Conservation (phyloP, 2,329 filamentous ascomycete genomes). For the Cladosporium sp. region DNA sequence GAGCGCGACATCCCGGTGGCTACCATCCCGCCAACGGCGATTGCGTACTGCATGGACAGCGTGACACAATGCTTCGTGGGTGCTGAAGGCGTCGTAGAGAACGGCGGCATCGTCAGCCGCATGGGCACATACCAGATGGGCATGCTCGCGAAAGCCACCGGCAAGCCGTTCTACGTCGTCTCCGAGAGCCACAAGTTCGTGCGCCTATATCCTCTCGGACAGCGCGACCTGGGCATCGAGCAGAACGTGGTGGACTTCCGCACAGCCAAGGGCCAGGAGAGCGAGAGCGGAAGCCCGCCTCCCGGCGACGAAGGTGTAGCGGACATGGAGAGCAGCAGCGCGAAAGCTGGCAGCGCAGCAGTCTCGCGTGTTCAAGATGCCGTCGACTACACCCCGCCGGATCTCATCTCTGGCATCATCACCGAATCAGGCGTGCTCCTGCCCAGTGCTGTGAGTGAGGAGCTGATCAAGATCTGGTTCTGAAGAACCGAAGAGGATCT, state of each 20-base stretch:
- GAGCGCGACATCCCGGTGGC: slow-evolving; percentile 78
- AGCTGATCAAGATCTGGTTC: slow-evolving; percentile 65
- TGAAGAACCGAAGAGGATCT: slow-evolving; percentile 20
- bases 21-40: slow-evolving; percentile 71
- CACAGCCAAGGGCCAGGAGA: slow-evolving; percentile 45
- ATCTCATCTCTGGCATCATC: slow-evolving; percentile 70
- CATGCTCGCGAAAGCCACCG: slow-evolving; percentile 69
- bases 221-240: slow-evolving; percentile 77
- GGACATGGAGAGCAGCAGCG: slow-evolving; percentile 31
- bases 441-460: slow-evolving; percentile 68
- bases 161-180: slow-evolving; percentile 84
- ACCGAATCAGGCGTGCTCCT: slow-evolving; percentile 73
- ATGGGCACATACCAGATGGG: slow-evolving; percentile 88
- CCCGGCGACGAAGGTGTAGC: slow-evolving; percentile 30
- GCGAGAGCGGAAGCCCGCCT: slow-evolving; percentile 11
- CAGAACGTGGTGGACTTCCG: slow-evolving; percentile 76
- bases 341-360: slow-evolving; percentile 9
- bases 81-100: slow-evolving; percentile 85
- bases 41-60: slow-evolving; percentile 75
- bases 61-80: slow-evolving; percentile 69
- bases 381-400: slow-evolving; percentile 67
- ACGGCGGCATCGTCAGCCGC: slow-evolving; percentile 86
- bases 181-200: slow-evolving; percentile 98
- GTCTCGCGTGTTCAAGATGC: slow-evolving; percentile 43
- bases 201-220: slow-evolving; percentile 76